Conservation (phyloP, 257 asterid species). For the Nicotiana benthamiana region DNA sequence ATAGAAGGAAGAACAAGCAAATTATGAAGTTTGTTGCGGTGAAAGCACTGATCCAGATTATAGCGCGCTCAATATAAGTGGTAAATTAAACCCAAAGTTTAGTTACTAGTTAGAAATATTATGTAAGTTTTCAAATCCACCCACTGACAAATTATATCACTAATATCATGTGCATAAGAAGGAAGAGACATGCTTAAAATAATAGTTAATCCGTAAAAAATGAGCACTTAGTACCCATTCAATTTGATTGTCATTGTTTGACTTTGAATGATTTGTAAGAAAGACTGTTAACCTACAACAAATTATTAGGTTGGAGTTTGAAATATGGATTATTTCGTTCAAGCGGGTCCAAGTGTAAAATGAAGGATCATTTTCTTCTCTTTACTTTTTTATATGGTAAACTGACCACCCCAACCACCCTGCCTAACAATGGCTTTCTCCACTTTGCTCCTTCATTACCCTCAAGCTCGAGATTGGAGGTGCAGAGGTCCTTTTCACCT, state of each 20-base stretch:
- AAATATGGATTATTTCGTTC: neutral
- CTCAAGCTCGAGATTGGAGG: neutral
- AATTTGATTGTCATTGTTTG: neutral
- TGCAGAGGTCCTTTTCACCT: neutral
- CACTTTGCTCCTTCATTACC: neutral
- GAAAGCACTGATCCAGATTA: neutral
- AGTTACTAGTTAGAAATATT: neutral
- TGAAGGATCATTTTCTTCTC: neutral
- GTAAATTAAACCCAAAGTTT: neutral
- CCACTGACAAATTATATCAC: neutral
- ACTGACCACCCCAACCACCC: neutral
- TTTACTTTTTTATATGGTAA: neutral
- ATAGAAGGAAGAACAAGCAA: no score
- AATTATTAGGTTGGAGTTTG: neutral
- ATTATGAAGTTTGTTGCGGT: neutral
- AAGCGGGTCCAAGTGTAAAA: neutral
- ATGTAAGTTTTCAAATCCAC: neutral
- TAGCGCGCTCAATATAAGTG: neutral
- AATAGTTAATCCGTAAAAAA: neutral
- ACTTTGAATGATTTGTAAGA: no score
- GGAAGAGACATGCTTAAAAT: neutral
- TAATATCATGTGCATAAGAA: neutral
- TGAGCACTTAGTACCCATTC: neutral
- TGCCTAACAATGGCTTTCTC: neutral
- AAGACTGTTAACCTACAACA: neutral